Percentiles rank a stretch among this genome's conserved stretches.
Conservation (phyloP, 2,329 filamentous ascomycete genomes). For the Kalaharituber pfeilii region DNA sequence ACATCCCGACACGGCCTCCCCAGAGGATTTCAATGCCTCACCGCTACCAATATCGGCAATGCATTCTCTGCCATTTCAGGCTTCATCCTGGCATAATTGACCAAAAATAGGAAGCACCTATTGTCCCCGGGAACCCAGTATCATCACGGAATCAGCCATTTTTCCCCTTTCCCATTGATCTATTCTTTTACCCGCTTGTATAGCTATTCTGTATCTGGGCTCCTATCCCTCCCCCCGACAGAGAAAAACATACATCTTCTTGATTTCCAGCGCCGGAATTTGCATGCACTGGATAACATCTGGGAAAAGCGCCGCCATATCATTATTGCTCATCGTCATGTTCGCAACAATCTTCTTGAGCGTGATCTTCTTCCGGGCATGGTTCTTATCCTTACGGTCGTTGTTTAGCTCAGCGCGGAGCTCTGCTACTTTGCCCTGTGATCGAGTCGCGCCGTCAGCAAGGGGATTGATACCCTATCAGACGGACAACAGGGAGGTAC, state of each 20-base stretch:
- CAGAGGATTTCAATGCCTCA: slow-evolving; percentile 28
- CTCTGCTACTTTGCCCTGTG: slow-evolving; percentile 96
- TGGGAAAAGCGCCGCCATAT: slow-evolving; percentile 94
- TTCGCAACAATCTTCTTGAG: slow-evolving; percentile 99
- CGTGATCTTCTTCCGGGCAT: slow-evolving; percentile 85
- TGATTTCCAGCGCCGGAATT: slow-evolving; percentile 87
- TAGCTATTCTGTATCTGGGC: no score
- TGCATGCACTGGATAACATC: slow-evolving; percentile 94
- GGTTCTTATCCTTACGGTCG: slow-evolving; percentile 97
- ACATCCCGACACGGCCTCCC: background rate
- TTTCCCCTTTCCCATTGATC: background rate
- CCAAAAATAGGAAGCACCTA: slow-evolving; percentile 94
- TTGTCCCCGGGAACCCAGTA: background rate
- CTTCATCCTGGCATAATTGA: slow-evolving; percentile 91
- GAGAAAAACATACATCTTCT: slow-evolving; percentile 63
- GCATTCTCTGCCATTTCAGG: slow-evolving; percentile 89
- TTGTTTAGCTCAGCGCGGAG: slow-evolving; percentile 83
- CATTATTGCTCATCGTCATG: slow-evolving; percentile 99
- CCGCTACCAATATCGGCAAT: slow-evolving; percentile 67
- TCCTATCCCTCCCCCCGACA: background rate
- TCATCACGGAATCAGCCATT: slow-evolving; percentile 1
- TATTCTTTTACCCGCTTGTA: no score
- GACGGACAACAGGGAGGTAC: background rate
- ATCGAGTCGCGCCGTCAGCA: background rate
- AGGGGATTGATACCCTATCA: background rate